phyloP scores from a whole-genome alignment of 306 rosid genomes.

The Quillaja saponaria region DNA sequence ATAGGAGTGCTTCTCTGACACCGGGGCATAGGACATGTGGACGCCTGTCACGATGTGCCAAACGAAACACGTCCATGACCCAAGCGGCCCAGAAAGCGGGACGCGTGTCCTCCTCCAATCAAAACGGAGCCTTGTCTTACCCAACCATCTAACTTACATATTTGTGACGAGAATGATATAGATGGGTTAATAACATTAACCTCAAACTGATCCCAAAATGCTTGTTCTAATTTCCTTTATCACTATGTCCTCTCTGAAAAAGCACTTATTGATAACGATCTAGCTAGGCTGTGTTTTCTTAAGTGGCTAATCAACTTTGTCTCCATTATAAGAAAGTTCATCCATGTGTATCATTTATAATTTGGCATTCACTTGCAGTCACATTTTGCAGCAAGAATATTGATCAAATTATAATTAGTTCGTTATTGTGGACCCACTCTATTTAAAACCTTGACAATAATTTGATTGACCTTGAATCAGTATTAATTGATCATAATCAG shows the following conservation, averaged over 20 bases:
- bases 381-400: conserved; percentile 15
- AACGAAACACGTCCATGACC: no score
- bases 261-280: not conserved
- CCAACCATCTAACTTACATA: conserved; percentile 26
- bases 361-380: not conserved
- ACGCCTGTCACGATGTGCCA: no score
- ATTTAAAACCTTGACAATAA: not conserved
- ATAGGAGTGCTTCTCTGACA: no score
- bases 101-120: no score
- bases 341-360: conserved; percentile 2
- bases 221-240: conserved; percentile 6
- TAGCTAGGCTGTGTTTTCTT: conserved; percentile 8
- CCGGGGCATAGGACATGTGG: no score
- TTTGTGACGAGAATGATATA: conserved; percentile 28
- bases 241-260: not conserved
- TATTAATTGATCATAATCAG: conserved; percentile 2
- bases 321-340: not conserved
- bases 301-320: conserved; percentile 2
- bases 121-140: conserved; percentile 23
- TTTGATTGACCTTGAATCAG: not conserved
- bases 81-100: no score
- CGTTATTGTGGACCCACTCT: no score
- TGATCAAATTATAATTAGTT: conserved; percentile 23
- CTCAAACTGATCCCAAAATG: conserved; percentile 29
- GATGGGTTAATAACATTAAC: conserved; percentile 38